A percentile compares a stretch with the other conserved stretches of the same genome.
phyloP scores from a whole-genome alignment of 495 filamentous ascomycete genomes.

The Penicillium odoratum region DNA sequence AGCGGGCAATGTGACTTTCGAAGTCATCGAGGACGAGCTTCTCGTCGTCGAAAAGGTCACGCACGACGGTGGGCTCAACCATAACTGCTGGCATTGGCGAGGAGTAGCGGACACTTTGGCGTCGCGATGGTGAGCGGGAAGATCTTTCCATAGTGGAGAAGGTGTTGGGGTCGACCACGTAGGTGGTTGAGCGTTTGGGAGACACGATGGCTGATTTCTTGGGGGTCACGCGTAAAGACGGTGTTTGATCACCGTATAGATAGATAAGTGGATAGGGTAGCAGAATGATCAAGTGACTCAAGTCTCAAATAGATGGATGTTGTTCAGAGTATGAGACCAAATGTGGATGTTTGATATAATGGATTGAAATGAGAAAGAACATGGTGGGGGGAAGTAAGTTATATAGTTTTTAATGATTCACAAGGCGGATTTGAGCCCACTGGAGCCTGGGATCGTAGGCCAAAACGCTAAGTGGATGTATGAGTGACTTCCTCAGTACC shows the following conservation, averaged over 20 bases:
- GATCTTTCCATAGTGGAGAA: constrained; percentile 25
- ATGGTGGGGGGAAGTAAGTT: constrained; percentile 2
- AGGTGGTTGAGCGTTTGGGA: constrained; percentile 30
- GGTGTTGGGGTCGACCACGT: constrained; percentile 25
- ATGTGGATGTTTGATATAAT: not conserved
- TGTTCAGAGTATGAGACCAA: not conserved
- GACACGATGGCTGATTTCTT: constrained; percentile 38
- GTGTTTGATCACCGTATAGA: constrained; percentile 2
- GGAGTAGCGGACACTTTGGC: constrained; percentile 25
- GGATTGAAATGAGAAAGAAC: not conserved
- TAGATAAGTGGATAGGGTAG: constrained; percentile 4
- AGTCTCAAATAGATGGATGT: not conserved
- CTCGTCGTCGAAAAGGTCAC: constrained; percentile 48
- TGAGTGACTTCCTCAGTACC: not conserved
- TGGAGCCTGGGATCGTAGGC: constrained; percentile 11
- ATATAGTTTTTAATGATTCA: constrained; percentile 13
- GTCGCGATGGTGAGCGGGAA: constrained; percentile 21
- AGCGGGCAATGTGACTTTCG: constrained; percentile 30
- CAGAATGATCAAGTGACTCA: not conserved
- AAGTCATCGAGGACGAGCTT: constrained; percentile 22
- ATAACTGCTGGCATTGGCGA: constrained; percentile 37
- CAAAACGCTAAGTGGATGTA: not conserved
- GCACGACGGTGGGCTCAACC: constrained; percentile 34
- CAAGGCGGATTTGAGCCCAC: constrained; percentile 5
- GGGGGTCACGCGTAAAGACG: constrained; percentile 21